Evolutionary conservation across 768 basidiomycete species (phyloP).

Genomic region (Termitomyces sp.): DNA sequence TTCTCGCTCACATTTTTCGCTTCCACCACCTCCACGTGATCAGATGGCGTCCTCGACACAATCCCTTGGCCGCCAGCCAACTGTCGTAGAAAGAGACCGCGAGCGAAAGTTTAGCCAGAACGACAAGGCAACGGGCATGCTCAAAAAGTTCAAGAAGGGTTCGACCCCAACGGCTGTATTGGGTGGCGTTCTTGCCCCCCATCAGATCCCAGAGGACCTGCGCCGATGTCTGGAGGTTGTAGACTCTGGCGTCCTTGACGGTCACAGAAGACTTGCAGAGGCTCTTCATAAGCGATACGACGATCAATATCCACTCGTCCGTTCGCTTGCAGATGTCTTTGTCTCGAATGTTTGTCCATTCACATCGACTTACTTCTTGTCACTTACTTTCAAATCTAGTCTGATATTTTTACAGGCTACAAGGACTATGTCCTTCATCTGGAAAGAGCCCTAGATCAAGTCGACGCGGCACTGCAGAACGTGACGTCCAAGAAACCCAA

Average conservation of each 20-base stretch:
- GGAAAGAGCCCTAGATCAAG: conserved; percentile 85
- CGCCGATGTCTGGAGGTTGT: conserved; percentile 84
- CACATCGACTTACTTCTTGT: not conserved
- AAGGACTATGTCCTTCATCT: conserved; percentile 93
- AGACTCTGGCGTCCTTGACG: conserved; percentile 82
- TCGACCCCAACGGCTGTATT: conserved; percentile 49
- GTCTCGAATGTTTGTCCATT: conserved; percentile 77
- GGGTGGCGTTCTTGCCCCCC: conserved; percentile 62
- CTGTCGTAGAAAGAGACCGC: conserved; percentile 42
- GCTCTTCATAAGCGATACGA: conserved; percentile 89
- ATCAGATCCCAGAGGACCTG: conserved; percentile 85
- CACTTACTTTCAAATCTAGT: conserved; percentile 43
- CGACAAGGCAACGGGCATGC: conserved; percentile 44
- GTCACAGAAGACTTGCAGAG: conserved; percentile 83
- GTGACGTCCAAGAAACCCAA: conserved; percentile 72
- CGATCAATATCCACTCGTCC: conserved; percentile 92
- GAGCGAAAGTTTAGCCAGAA: conserved; percentile 54
- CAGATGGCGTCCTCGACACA: conserved; percentile 63
- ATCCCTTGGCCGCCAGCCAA: conserved; percentile 72
- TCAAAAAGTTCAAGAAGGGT: conserved; percentile 72
- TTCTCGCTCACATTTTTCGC: conserved; percentile 74
- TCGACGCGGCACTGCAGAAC: conserved; percentile 75
- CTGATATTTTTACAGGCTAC: conserved; percentile 92
- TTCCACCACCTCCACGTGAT: conserved; percentile 64
- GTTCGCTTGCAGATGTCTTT: conserved; percentile 94